These are phyloP conservation scores for Macrolepiota fuliginosa DNA, from an alignment of 768 basidiomycete genomes.

Conservation along the genomic window DNA sequence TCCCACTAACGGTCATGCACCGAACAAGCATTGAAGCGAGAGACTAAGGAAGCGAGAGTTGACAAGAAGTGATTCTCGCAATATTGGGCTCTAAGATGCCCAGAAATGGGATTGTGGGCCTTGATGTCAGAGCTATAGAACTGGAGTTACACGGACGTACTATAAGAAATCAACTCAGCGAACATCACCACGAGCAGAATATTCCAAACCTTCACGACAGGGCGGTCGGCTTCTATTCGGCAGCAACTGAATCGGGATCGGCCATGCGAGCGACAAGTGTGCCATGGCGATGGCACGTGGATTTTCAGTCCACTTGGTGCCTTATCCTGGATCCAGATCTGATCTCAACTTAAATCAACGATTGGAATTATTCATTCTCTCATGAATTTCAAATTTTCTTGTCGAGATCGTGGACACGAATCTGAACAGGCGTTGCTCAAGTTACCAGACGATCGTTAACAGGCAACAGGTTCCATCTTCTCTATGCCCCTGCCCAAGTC, in stretches of 20 bases:
- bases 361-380: background rate
- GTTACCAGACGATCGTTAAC: background rate
- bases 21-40: no score
- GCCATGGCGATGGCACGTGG: conserved; percentile 7
- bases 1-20: background rate
- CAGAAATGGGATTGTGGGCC: no score
- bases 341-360: background rate
- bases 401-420: background rate
- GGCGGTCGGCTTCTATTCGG: background rate
- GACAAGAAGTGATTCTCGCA: no score
- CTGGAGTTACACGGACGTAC: background rate
- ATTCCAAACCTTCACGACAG: background rate
- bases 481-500: background rate
- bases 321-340: background rate
- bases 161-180: background rate
- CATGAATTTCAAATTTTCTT: background rate
- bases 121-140: no score
- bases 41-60: no score
- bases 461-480: background rate
- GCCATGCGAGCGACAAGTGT: background rate
- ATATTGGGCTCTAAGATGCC: no score
- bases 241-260: background rate
- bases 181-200: background rate
- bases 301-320: background rate
- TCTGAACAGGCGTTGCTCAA: background rate